Base-by-base conservation (phyloP, 176 grass and related monocot genomes). In the Raddia distichophylla region DNA sequence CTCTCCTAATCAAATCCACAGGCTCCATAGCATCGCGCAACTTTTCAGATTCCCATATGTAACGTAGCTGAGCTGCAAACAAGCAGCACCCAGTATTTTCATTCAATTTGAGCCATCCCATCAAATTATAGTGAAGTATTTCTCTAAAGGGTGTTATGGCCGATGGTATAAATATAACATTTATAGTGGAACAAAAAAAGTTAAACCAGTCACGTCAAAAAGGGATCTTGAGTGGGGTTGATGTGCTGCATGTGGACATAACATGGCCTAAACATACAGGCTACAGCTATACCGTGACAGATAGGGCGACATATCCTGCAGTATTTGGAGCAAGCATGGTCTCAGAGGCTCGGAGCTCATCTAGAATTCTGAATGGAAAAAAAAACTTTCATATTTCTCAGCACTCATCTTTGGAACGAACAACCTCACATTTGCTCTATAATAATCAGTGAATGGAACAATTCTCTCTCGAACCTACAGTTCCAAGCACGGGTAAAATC, bases 41-140 rank as follows among this genome's bases (percentile, higher is more conserved):
- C 70, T 98, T 92, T 74, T 95, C 92, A 2, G 90, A 98, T 75
- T 98, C 92, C 90, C 86, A 91, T 77, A 98, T 91, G 10, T 88
- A 98, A 40, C 75, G 68, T 44, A 98, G 62, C 82, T 93, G 92
- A 53, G 84, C 92, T 98, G 77, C 77, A 85, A 14, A 71, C 84
- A n/a, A 74, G 76, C 27, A 70, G 10, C 3, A 37, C 56, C 5
- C 0, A 11, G 27, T 71, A 7, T 60, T 61, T 40, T n/a, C 44
- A 37, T 12, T 75, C 34, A 63, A 48, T 8, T 8, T 44, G 18
- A 0, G 5, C 40, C 35, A 89, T 32, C 55, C 40, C 35, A 89
- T 32, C 55, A 40, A 70, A 32, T 2, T 17, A 88, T 44, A 43
- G 6, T 65, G 46, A 16, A 43, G 3, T 19, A 15, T 48, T 79